A percentile compares a stretch with the other conserved stretches of the same genome.
Evolutionary conservation across 2,329 filamentous ascomycete species (phyloP).

Genomic region (Ophiosphaerella herpotricha): DNA sequence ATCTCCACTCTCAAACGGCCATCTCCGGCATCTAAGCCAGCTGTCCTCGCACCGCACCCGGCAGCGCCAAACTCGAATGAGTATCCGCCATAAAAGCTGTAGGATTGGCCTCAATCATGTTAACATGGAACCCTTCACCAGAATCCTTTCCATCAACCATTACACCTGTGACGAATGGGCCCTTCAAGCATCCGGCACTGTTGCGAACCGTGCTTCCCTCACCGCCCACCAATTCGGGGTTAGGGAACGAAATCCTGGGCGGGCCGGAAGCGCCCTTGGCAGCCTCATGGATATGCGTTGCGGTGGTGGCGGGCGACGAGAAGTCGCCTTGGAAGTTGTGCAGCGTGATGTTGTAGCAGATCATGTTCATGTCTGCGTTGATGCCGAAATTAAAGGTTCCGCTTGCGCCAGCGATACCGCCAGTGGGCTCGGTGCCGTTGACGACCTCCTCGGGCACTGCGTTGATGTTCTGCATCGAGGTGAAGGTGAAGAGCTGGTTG

Average conservation of each 20-base stretch:
- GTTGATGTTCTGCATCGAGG: conserved; percentile 54
- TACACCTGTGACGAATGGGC: conserved; percentile 31
- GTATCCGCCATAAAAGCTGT: conserved; percentile 58
- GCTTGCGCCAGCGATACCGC: conserved; percentile 51
- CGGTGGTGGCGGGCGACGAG: conserved; percentile 57
- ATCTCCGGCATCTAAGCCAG: conserved; percentile 16
- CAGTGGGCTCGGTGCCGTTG: conserved; percentile 50
- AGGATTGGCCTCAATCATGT: conserved; percentile 57
- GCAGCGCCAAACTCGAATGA: conserved; percentile 57
- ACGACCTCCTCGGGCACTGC: conserved; percentile 59
- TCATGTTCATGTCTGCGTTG: conserved; percentile 51
- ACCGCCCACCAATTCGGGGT: conserved; percentile 21
- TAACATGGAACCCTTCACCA: conserved; percentile 56
- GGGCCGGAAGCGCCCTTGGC: conserved; percentile 54
- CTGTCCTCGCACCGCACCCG: conserved; percentile 61
- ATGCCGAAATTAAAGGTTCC: conserved; percentile 60
- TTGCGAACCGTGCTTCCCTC: conserved; percentile 15
- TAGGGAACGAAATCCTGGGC: conserved; percentile 49
- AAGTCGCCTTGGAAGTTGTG: conserved; percentile 57
- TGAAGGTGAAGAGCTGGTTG: conserved; percentile 48
- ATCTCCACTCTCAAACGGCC: background rate
- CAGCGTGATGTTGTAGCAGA: conserved; percentile 59
- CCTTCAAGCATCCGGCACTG: conserved; percentile 31
- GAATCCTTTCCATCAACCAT: conserved; percentile 53
- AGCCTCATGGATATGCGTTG: conserved; percentile 62